Percentiles rank a stretch among this genome's conserved stretches.
phyloP scores from a whole-genome alignment of 2,329 filamentous ascomycete species.

The Teratosphaeria viscida region DNA sequence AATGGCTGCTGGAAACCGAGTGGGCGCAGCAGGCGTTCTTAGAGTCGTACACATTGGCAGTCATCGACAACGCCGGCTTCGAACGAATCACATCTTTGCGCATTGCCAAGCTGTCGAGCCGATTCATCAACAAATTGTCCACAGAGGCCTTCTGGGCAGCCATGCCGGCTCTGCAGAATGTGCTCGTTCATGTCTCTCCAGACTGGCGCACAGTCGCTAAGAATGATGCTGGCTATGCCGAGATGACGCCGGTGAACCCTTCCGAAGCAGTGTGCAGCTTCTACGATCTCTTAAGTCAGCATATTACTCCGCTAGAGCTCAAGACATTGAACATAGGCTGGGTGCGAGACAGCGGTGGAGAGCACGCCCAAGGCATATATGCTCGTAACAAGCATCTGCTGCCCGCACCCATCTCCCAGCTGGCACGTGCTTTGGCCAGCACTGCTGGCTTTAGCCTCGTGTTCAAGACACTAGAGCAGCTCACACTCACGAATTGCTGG shows the following conservation, averaged over 20 bases:
- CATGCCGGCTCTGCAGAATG: constrained; percentile 43
- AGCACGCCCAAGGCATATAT: constrained; percentile 51
- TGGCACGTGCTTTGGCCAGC: constrained; percentile 11
- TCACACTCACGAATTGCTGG: constrained; percentile 62
- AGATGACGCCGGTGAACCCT: constrained; percentile 41
- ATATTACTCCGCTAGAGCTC: constrained; percentile 40
- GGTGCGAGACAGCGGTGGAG: constrained; percentile 48
- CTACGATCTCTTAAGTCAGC: constrained; percentile 37
- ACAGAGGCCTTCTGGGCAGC: constrained; percentile 52
- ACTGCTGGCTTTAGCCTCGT: constrained; percentile 11
- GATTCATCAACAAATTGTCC: constrained; percentile 46
- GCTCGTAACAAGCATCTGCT: constrained; percentile 54
- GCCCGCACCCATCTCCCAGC: constrained; percentile 45
- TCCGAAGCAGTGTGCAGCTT: constrained; percentile 43
- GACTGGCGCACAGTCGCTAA: constrained; percentile 54
- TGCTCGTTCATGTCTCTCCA: constrained; percentile 53
- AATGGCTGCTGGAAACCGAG: constrained; percentile 57
- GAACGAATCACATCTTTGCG: constrained; percentile 47
- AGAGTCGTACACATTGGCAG: constrained; percentile 54
- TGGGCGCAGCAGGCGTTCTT: constrained; percentile 61
- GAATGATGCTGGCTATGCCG: constrained; percentile 41
- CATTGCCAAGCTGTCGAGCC: constrained; percentile 54
- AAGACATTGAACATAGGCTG: constrained; percentile 51
- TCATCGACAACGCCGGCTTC: constrained; percentile 52
- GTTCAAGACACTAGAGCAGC: constrained; percentile 46